Percentiles rank a stretch among this genome's conserved stretches.
phyloP scores from a whole-genome alignment of 805 yeast genomes.

The Metschnikowia borealis region DNA sequence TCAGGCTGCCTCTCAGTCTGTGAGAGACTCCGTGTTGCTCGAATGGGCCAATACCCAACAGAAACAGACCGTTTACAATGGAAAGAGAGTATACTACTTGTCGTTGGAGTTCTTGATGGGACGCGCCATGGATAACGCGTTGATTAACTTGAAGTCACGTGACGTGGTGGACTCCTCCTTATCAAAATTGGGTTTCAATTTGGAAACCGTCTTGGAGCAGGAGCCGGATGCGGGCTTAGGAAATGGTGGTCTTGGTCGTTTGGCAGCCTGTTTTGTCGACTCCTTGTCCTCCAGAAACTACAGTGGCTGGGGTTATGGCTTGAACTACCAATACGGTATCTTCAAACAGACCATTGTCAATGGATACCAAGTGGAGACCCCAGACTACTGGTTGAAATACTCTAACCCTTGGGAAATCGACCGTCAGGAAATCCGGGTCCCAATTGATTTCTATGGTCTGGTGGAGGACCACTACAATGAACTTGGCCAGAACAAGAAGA shows the following conservation, averaged over 20 bases:
- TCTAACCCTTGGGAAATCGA: slow-evolving; percentile 94
- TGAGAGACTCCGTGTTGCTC: slow-evolving; percentile 73
- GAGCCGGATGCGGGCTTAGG: slow-evolving; percentile 96
- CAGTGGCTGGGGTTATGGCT: slow-evolving; percentile 96
- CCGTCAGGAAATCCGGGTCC: slow-evolving; percentile 80
- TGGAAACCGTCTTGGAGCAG: slow-evolving; percentile 79
- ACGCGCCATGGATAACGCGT: slow-evolving; percentile 89
- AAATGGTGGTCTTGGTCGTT: slow-evolving; percentile 91
- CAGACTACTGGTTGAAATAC: slow-evolving; percentile 89
- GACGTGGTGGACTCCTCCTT: slow-evolving; percentile 44
- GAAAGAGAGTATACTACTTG: slow-evolving; percentile 80
- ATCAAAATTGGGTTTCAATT: slow-evolving; percentile 75
- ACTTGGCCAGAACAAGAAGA: slow-evolving; percentile 54
- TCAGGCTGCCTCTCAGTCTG: slow-evolving; percentile 76
- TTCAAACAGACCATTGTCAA: slow-evolving; percentile 85
- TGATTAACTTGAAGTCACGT: slow-evolving; percentile 74
- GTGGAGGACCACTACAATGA: slow-evolving; percentile 52
- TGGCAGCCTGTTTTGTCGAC: slow-evolving; percentile 92
- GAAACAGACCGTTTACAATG: slow-evolving; percentile 75
- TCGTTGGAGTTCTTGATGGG: slow-evolving; percentile 93
- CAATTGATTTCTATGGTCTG: slow-evolving; percentile 85
- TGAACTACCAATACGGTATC: slow-evolving; percentile 90
- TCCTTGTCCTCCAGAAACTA: slow-evolving; percentile 81
- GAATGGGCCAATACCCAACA: slow-evolving; percentile 96
- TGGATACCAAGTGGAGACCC: slow-evolving; percentile 92